A percentile compares a stretch with the other conserved stretches of the same genome.
Conservation (phyloP, 2,329 filamentous ascomycete species). For the Beauveria caledonica region DNA sequence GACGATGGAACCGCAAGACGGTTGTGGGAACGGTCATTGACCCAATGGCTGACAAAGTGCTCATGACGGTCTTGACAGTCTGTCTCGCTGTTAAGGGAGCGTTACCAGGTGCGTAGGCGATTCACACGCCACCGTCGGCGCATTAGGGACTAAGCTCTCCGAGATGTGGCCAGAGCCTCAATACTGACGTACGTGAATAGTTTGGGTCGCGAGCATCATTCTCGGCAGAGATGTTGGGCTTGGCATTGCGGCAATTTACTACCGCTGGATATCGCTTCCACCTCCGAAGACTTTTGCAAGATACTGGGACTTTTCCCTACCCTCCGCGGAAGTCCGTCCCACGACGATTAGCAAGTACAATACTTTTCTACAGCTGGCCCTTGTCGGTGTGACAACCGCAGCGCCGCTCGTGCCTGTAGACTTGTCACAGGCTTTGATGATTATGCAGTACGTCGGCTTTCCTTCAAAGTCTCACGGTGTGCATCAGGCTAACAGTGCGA, state of each 20-base stretch:
- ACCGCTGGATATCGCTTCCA: constrained; percentile 88
- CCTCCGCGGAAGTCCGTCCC: constrained; percentile 74
- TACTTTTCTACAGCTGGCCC: constrained; percentile 79
- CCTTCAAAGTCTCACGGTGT: not conserved
- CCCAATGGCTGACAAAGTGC: constrained; percentile 90
- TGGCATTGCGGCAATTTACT: constrained; percentile 83
- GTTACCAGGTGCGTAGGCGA: constrained; percentile 58
- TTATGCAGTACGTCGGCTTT: constrained; percentile 51
- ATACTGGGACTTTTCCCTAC: constrained; percentile 97
- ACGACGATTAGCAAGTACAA: constrained; percentile 87
- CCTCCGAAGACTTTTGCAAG: constrained; percentile 84
- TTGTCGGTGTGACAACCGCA: constrained; percentile 78
- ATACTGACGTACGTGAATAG: constrained; percentile 28
- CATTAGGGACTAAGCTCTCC: not conserved
- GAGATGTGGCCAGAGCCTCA: not conserved
- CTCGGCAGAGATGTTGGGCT: constrained; percentile 81
- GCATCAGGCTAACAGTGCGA: not conserved
- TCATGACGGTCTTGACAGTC: constrained; percentile 90
- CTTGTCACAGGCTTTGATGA: constrained; percentile 45
- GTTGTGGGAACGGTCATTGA: constrained; percentile 93
- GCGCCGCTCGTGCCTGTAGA: constrained; percentile 64
- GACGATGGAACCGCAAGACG: constrained; percentile 78
- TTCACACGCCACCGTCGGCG: not conserved
- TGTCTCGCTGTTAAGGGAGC: constrained; percentile 76
- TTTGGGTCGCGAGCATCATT: constrained; percentile 85